Evolutionary conservation across 2,329 filamentous ascomycete genomes (phyloP), one percentile per base, ranked within the genome.

Genomic region (Bertia moriformis): DNA sequence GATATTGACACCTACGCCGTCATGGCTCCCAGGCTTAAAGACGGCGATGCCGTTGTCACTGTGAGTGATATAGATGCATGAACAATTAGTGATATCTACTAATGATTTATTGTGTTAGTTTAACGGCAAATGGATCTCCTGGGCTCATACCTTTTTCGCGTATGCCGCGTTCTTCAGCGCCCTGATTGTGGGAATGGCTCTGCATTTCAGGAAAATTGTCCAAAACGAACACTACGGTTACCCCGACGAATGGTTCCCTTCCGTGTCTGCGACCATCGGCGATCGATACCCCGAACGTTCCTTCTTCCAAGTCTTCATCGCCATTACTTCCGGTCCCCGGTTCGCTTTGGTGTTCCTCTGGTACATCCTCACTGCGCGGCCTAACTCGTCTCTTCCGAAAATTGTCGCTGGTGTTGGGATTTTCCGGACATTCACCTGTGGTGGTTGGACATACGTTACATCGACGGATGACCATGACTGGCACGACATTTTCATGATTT

Each of bases 401-500:
- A 78, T 91, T 45, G 71, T 96, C 44, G 81, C 81, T 36, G 71
- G 71, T 30, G 78, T 84, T 49, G 91, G 91, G 41, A 48, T 95
- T 39, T 80, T 96, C 53, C 78, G 91, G 50, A 95, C 89, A 7
- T 63, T 96, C 42, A 94, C 87, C 3, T 98, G 91, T 54, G 91
- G 89, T 49, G 91, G 91, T 42, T 98, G 91, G 89, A 95, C 91
- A 39, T 98, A 96, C 59, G 78, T 98, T 44, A 98, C 91, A 18
- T 96, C 91, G 44, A 98, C 91, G 33, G 91, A 98, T 56, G 86
- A 96, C 57, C 91, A 98, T 59, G 78, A 93, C 60, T 96, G 87
- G 88, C 91, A 98, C 58, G 91, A 98, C 54, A 89, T 96, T 45
- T 89, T 98, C 58, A 98, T 98, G 91, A 95, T 98, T 49, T 93